These are phyloP conservation scores for Borealophlyctis nickersoniae DNA, from an alignment of 192 early-diverging fungal species.

Conservation along the genomic window DNA sequence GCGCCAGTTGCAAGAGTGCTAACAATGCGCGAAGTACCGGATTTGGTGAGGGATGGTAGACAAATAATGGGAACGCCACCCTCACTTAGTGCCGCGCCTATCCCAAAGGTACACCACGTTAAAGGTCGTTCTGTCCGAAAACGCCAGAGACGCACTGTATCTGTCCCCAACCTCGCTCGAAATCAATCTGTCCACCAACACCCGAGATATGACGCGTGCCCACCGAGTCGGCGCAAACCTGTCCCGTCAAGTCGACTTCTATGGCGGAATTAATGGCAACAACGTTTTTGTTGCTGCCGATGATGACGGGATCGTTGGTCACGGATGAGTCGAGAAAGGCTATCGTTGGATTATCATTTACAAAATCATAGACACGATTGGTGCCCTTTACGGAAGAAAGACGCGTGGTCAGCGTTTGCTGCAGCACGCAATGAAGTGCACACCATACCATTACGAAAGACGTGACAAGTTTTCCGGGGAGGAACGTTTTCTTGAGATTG, in stretches of 20 bases:
- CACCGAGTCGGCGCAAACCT: slow-evolving; percentile 48
- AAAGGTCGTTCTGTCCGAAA: no score
- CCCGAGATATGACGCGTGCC: slow-evolving; percentile 44
- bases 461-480: slow-evolving; percentile 37
- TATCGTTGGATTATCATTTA: slow-evolving; percentile 49
- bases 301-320: slow-evolving; percentile 46
- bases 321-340: slow-evolving; percentile 38
- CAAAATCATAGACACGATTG: slow-evolving; percentile 39
- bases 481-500: slow-evolving; percentile 39
- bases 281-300: slow-evolving; percentile 45
- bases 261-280: slow-evolving; percentile 51
- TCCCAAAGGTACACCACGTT: no score
- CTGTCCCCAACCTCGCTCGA: no score
- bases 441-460: slow-evolving; percentile 34
- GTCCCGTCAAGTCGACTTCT: slow-evolving; percentile 51
- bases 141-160: no score
- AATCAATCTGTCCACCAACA: slow-evolving; percentile 53
- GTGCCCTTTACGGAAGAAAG: slow-evolving; percentile 21
- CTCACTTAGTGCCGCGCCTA: slow-evolving; percentile 37
- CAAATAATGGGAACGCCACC: slow-evolving; percentile 52
- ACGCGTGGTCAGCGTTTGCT: no score
- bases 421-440: no score
- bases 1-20: slow-evolving; percentile 31
- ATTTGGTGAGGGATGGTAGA: slow-evolving; percentile 39
- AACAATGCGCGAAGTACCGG: slow-evolving; percentile 41